Evolutionary conservation across 306 rosid species (phyloP).

Genomic region (Fagus sylvatica): DNA sequence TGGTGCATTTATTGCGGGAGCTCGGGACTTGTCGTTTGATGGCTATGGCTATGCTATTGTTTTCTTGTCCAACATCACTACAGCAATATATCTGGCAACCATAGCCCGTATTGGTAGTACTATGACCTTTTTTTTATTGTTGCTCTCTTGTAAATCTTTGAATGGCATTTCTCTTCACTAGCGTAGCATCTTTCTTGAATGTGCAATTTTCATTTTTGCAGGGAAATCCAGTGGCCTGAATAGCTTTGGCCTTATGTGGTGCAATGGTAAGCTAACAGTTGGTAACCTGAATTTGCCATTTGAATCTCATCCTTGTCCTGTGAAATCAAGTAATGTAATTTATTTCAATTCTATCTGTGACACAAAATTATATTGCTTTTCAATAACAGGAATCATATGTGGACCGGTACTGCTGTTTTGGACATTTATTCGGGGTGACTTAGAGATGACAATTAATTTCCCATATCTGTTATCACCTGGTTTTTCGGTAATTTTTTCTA

Average conservation of each 20-base stretch:
- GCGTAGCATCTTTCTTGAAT: conserved; percentile 25
- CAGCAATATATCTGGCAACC: conserved; percentile 95
- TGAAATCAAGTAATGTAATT: neutral
- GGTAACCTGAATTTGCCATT: conserved; percentile 16
- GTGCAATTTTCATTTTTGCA: conserved; percentile 37
- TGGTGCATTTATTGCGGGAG: conserved; percentile 95
- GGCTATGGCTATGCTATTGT: conserved; percentile 81
- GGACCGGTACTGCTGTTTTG: conserved; percentile 73
- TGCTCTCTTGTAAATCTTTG: conserved; percentile 9
- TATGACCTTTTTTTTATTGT: conserved; percentile 14
- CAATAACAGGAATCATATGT: conserved; percentile 63
- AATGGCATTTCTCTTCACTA: conserved; percentile 23
- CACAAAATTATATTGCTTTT: conserved; percentile 12
- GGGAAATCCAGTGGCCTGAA: conserved; percentile 97
- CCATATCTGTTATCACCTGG: conserved; percentile 81
- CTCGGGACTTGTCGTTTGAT: conserved; percentile 89
- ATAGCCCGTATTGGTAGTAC: conserved; percentile 82
- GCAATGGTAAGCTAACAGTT: conserved; percentile 67
- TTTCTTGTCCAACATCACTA: conserved; percentile 80
- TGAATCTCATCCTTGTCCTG: neutral
- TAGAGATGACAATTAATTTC: conserved; percentile 62
- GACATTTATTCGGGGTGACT: conserved; percentile 81
- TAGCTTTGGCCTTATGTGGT: conserved; percentile 99
- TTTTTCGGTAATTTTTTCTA: conserved; percentile 59
- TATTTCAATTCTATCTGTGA: conserved; percentile 16